Evolutionary conservation across 768 basidiomycete species (phyloP), one percentile per base, ranked within the genome.

Genomic region (Russula abietina): DNA sequence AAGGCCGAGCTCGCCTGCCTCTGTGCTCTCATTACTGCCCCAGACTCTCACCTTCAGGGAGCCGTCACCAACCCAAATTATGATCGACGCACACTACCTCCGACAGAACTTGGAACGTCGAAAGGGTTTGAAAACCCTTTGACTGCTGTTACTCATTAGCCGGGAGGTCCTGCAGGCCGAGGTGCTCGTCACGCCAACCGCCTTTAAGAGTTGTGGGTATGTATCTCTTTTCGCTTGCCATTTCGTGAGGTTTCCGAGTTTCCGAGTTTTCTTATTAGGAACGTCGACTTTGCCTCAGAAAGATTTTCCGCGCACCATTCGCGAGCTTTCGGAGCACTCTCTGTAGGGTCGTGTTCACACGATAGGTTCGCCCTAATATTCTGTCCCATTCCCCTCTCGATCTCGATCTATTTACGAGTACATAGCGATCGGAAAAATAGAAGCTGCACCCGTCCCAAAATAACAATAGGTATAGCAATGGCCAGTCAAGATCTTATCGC

Each of bases 91-190:
- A n/a, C n/a, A n/a, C n/a, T n/a, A n/a, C n/a, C n/a, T n/a, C n/a
- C n/a, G n/a, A n/a, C n/a, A n/a, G n/a, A n/a, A n/a, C n/a, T n/a
- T n/a, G n/a, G n/a, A n/a, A n/a, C n/a, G 1, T 38, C 38, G 38
- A 16, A 1, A 84, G 86, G 86, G 80, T 86, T 82, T n/a, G n/a
- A n/a, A n/a, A n/a, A n/a, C n/a, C n/a, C n/a, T n/a, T n/a, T n/a
- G n/a, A n/a, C n/a, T n/a, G n/a, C n/a, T n/a, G n/a, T n/a, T n/a
- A n/a, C n/a, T n/a, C n/a, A 82, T 84, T 87, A 96, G 96, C 93
- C 86, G 96, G 96, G 94, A 95, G 82, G 95, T 98, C 74, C 88
- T 95, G 76, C 98, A 98, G 86, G 91, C 96, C 84, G 96, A 99
- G 86, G 93, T 99, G 70, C 86, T 99, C 72, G 81, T 94, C 69